Evolutionary conservation across 2,329 filamentous ascomycete species (phyloP).

Genomic region (Cercospora berteroae): DNA sequence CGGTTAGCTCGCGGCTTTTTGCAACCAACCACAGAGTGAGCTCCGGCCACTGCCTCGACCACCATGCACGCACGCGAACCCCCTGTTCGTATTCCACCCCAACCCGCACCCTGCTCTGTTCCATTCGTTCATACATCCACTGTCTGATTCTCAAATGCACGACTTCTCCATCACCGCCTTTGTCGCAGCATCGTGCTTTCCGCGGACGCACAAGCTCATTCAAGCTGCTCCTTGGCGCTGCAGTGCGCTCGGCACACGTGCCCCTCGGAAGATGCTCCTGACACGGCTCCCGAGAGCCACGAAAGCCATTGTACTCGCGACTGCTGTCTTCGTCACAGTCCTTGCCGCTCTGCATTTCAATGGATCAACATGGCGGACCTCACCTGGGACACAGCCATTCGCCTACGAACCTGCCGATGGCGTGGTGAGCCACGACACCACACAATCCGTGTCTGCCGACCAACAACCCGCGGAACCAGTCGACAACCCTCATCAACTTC

Average conservation of each 20-base stretch:
- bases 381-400: neutral
- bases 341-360: conserved; percentile 14
- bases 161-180: neutral
- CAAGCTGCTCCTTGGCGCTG: neutral
- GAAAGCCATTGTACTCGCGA: conserved; percentile 11
- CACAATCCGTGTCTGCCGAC: neutral
- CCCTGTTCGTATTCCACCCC: neutral
- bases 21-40: neutral
- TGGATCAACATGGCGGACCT: neutral
- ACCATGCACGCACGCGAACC: neutral
- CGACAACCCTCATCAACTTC: conserved; percentile 9
- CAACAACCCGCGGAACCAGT: neutral
- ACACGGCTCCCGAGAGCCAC: conserved; percentile 16
- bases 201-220: neutral
- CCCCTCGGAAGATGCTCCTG: conserved; percentile 9
- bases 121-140: neutral
- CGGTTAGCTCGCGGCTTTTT: neutral
- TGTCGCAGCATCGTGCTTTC: neutral
- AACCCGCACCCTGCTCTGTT: neutral
- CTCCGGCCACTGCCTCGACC: neutral
- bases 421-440: neutral
- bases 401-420: neutral
- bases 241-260: neutral
- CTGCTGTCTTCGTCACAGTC: conserved; percentile 3
- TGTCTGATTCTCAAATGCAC: neutral